Conservation (phyloP, 306 rosid genomes). For the Acacia melanoxylon region DNA sequence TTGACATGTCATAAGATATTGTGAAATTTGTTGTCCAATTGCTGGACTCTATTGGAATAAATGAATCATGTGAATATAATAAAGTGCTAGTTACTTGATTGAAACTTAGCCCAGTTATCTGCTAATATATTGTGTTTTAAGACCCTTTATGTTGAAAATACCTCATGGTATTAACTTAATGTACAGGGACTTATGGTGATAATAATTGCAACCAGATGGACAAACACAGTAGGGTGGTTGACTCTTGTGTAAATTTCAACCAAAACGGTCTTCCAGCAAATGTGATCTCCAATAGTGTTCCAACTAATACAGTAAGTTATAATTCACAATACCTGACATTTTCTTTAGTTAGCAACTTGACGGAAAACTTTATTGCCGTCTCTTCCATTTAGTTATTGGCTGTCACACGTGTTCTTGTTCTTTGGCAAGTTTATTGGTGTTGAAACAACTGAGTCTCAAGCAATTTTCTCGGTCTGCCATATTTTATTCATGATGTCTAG, state of each 20-base stretch:
- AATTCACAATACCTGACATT: slow-evolving; percentile 11
- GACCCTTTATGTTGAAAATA: slow-evolving; percentile 25
- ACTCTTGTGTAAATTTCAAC: slow-evolving; percentile 36
- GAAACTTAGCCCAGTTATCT: slow-evolving; percentile 8
- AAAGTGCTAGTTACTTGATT: slow-evolving; percentile 18
- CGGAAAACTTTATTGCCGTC: not conserved
- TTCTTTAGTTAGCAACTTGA: slow-evolving; percentile 26
- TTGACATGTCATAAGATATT: slow-evolving; percentile 14
- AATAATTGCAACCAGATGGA: slow-evolving; percentile 48
- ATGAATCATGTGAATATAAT: not conserved
- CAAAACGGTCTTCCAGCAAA: slow-evolving; percentile 44
- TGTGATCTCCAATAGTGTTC: slow-evolving; percentile 41
- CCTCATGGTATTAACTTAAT: slow-evolving; percentile 29
- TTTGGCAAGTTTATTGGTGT: not conserved
- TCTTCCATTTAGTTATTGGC: slow-evolving; percentile 5
- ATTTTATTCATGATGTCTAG: not conserved
- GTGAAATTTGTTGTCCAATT: slow-evolving; percentile 9
- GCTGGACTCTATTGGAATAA: slow-evolving; percentile 7
- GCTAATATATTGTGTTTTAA: not conserved
- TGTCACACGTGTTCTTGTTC: not conserved
- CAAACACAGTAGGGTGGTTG: slow-evolving; percentile 46
- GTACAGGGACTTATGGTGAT: slow-evolving; percentile 51
- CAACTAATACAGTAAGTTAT: slow-evolving; percentile 57
- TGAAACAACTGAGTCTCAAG: not conserved
- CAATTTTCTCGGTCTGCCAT: not conserved